phyloP scores from a whole-genome alignment of 164 flowering plant species.

The Malania oleifera region DNA sequence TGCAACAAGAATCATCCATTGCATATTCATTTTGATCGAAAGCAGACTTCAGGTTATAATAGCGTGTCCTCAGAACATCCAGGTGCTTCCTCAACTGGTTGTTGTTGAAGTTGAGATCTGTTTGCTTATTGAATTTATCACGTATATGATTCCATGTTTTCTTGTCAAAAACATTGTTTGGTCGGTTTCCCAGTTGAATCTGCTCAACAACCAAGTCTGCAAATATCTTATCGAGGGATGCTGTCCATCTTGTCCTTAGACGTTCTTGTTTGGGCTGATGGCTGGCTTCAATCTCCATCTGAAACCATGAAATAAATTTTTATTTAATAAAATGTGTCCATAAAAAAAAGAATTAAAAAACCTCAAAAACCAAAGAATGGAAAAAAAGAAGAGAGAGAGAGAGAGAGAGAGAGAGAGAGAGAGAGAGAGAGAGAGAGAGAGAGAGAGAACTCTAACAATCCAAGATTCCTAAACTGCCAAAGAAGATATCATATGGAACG shows the following conservation, averaged over 20 bases:
- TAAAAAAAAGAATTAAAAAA: too few species aligned
- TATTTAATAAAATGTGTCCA: too few species aligned
- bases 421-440: too few species aligned
- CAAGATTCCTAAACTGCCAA: too few species aligned
- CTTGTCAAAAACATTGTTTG: slow-evolving; percentile 59
- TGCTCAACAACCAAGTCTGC: slow-evolving; percentile 62
- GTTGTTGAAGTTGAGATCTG: slow-evolving; percentile 53
- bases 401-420: too few species aligned
- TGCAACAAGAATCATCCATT: slow-evolving; percentile 34
- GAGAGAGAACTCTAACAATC: too few species aligned
- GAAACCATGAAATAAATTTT: too few species aligned
- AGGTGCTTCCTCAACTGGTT: slow-evolving; percentile 66
- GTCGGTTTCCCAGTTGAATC: slow-evolving; percentile 40
- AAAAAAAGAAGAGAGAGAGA: too few species aligned
- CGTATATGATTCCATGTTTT: slow-evolving; percentile 58
- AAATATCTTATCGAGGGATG: slow-evolving; percentile 55
- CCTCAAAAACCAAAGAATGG: too few species aligned
- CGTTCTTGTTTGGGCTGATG: slow-evolving; percentile 53
- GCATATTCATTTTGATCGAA: slow-evolving; percentile 40
- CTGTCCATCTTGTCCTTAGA: slow-evolving; percentile 60
- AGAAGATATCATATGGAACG: too few species aligned
- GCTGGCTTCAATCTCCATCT: background rate
- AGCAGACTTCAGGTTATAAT: slow-evolving; percentile 40
- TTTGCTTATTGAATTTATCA: slow-evolving; percentile 46
- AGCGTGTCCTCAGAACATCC: slow-evolving; percentile 56